Evolutionary conservation across 805 yeast genomes (phyloP), one percentile per base, ranked within the genome.

Genomic region (Schwanniomyces vanrijiae): DNA sequence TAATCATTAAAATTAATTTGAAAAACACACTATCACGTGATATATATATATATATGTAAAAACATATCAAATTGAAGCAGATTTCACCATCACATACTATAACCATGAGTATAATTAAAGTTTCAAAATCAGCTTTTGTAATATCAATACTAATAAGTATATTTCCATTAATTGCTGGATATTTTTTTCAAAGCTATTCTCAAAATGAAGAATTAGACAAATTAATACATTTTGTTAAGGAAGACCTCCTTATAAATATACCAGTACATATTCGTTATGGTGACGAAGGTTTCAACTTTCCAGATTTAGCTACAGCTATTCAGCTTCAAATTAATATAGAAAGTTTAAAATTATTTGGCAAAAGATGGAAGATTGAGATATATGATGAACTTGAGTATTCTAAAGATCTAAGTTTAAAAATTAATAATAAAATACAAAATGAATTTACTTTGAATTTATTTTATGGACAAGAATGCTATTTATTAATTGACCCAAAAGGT

Each of bases 251-350:
- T 2, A 52, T 61, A 10, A 44, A 52, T 8, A 57, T 68, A 20
- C 62, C 60, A 3, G 50, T 71, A 8, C 44, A 55, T 37, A 45
- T 70, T 19, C 54, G 51, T 37, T 61, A 61, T 47, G 68, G 68
- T 6, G 69, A 70, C 48, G 52, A 73, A 9, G 79, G 78, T 1
- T 73, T 82, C 52, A 62, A 66, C 14, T 83, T 84, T 54, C 91
- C 92, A 0, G 96, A 90, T 60, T 58, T 90, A 16, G 78, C 76
- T 1, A 72, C 72, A 37, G 90, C 77, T 4, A 50, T 67, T 3
- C 76, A 72, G 45, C 10, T 48, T 0, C 77, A 73, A 53, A 44
- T 71, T 5, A 66, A 71, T 44, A 42, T 26, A 4, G 61, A 60
- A 31, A 26, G 57, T n/a, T 11, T 10, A 14, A 44, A 45, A 9